Evolutionary conservation across 1,284 basidiomycete species (phyloP), one percentile per base, ranked within the genome.

Genomic region (Leccinum pachyderme): DNA sequence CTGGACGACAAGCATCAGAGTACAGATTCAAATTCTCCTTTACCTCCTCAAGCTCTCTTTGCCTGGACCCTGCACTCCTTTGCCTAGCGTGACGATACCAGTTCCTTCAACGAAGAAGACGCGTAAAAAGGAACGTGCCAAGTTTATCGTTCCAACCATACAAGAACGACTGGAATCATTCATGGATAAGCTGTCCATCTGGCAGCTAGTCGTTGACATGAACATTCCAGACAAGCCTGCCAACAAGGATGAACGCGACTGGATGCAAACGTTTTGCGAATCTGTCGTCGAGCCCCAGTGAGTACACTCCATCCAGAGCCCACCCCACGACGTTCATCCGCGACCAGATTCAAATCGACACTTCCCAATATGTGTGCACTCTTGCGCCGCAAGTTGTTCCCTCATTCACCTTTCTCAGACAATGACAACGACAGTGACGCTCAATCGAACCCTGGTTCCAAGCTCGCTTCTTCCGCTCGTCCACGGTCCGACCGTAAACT

Each of bases 161-260:
- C 80, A 81, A 53, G 83, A 84, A 33, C 76, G 77, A 12, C 69
- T 91, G 2, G 88, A 91, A 65, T 73, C 77, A 2, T 83, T 87
- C 67, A 87, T 89, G 84, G 89, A 91, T 70, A 86, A 83, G 63
- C 70, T 91, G 5, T 85, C 83, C 5, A 83, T 80, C 70, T 88
- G 88, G 86, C 88, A 90, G 62, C 78, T 90, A 11, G 72, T 84
- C 59, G 70, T 65, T 11, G 69, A 72, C 13, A 64, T 80, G 52
- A 75, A 75, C 32, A 63, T 58, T 54, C 46, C 24, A 3, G 25
- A 56, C 25, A 58, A 49, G 41, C 52, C 8, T 3, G 33, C 49
- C 1, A 29, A 45, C 7, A 58, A 55, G 7, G 75, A 78, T 24
- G 76, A 81, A 37, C 74, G 77, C 3, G 87, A 91, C 62, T 90